Evolutionary conservation across 768 basidiomycete species (phyloP).

Genomic region (Russula emetica): DNA sequence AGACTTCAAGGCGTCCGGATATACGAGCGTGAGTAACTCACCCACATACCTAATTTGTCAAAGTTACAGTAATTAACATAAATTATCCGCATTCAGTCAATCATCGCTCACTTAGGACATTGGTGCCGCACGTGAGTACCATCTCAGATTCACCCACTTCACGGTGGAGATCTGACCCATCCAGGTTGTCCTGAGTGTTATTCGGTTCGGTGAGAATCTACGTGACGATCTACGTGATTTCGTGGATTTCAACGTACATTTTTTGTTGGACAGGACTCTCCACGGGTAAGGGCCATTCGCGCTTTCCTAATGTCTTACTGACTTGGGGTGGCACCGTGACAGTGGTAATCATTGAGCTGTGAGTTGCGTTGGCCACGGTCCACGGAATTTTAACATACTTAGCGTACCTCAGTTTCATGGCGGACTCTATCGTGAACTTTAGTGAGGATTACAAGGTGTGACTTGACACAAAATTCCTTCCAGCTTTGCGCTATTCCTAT

Average conservation of each 20-base stretch:
- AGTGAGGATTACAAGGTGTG: not conserved
- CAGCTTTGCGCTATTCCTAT: not conserved
- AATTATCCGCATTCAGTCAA: not conserved
- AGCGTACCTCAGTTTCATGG: not conserved
- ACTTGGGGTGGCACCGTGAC: not conserved
- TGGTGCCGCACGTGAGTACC: slow-evolving; percentile 5
- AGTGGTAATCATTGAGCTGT: slow-evolving; percentile 5
- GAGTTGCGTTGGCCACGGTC: not conserved
- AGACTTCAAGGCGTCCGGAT: slow-evolving; percentile 12
- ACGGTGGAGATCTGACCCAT: not conserved
- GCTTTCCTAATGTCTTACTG: not conserved
- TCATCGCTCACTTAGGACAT: slow-evolving; percentile 1
- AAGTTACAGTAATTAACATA: not conserved
- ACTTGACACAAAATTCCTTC: not conserved
- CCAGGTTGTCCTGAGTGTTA: slow-evolving; percentile 3
- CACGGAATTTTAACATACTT: not conserved
- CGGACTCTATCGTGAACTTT: not conserved
- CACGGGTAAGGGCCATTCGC: not conserved
- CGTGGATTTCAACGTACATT: not conserved
- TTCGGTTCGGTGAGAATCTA: not conserved
- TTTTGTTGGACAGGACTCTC: slow-evolving; percentile 2
- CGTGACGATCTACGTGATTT: not conserved
- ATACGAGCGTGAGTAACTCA: slow-evolving; percentile 7
- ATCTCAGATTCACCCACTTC: not conserved
- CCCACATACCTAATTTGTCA: not conserved